Conservation (phyloP, 116 monocot genomes). For the Dioscorea cayenensis region DNA sequence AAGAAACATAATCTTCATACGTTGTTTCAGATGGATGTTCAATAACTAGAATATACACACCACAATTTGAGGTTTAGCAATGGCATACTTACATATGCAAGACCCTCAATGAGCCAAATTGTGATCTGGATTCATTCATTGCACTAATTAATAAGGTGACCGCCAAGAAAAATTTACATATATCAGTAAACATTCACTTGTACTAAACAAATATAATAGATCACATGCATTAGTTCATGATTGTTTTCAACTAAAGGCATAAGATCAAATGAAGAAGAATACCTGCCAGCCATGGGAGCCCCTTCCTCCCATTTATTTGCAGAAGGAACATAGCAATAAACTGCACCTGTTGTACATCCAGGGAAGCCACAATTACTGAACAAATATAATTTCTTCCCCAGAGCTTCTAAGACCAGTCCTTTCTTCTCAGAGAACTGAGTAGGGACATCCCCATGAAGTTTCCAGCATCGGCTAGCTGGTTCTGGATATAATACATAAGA, state of each 20-base stretch:
- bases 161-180: too few species aligned
- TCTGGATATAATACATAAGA: slow-evolving; percentile 58
- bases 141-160: too few species aligned
- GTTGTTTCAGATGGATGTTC: too few species aligned
- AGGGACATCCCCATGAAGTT: slow-evolving; percentile 22
- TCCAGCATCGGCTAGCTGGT: slow-evolving; percentile 33
- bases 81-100: too few species aligned
- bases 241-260: not conserved
- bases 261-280: not conserved
- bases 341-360: slow-evolving; percentile 45
- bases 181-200: too few species aligned
- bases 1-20: too few species aligned
- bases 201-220: too few species aligned
- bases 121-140: too few species aligned
- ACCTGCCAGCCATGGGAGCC: slow-evolving; percentile 55
- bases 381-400: slow-evolving; percentile 52
- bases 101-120: too few species aligned
- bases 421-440: slow-evolving; percentile 27
- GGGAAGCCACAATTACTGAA: slow-evolving; percentile 55
- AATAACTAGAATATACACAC: too few species aligned
- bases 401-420: slow-evolving; percentile 60
- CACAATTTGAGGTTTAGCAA: too few species aligned
- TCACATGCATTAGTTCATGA: not conserved
- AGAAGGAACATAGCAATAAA: slow-evolving; percentile 54
- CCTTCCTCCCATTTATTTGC: slow-evolving; percentile 36